Percentiles rank a stretch among this genome's conserved stretches.
phyloP scores from a whole-genome alignment of 2,329 filamentous ascomycete genomes.

The Alternaria sp. region DNA sequence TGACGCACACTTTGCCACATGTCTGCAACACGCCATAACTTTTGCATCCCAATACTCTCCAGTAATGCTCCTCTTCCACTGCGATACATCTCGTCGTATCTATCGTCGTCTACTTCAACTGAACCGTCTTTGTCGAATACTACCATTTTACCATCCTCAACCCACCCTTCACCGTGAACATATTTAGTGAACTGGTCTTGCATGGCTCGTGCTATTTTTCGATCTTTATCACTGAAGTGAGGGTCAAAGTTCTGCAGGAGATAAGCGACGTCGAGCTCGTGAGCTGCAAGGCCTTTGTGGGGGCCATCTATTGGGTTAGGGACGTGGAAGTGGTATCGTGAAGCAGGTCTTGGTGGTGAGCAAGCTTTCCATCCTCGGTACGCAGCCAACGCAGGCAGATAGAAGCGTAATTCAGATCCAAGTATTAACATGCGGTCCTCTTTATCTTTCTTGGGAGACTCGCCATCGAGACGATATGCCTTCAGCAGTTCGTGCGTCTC shows the following conservation, averaged over 20 bases:
- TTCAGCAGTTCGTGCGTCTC: constrained; percentile 30
- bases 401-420: constrained; percentile 57
- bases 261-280: constrained; percentile 44
- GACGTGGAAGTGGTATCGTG: constrained; percentile 41
- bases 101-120: constrained; percentile 19
- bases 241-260: constrained; percentile 40
- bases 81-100: constrained; percentile 36
- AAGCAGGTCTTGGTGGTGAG: constrained; percentile 10
- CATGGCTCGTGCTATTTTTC: constrained; percentile 23
- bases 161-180: constrained; percentile 36
- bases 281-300: constrained; percentile 31
- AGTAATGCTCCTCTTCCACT: constrained; percentile 33
- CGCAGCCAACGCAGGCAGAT: constrained; percentile 52
- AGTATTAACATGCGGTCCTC: constrained; percentile 40
- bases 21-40: constrained; percentile 36
- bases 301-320: constrained; percentile 38
- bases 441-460: constrained; percentile 35
- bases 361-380: constrained; percentile 42
- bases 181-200: constrained; percentile 37
- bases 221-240: constrained; percentile 21
- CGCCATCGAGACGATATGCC: constrained; percentile 51
- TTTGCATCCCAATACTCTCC: constrained; percentile 29
- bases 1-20: constrained; percentile 39
- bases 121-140: constrained; percentile 29
- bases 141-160: constrained; percentile 25